Evolutionary conservation across 2,329 filamentous ascomycete genomes (phyloP), one percentile per base, ranked within the genome.

Genomic region (Aspergillus ruber): DNA sequence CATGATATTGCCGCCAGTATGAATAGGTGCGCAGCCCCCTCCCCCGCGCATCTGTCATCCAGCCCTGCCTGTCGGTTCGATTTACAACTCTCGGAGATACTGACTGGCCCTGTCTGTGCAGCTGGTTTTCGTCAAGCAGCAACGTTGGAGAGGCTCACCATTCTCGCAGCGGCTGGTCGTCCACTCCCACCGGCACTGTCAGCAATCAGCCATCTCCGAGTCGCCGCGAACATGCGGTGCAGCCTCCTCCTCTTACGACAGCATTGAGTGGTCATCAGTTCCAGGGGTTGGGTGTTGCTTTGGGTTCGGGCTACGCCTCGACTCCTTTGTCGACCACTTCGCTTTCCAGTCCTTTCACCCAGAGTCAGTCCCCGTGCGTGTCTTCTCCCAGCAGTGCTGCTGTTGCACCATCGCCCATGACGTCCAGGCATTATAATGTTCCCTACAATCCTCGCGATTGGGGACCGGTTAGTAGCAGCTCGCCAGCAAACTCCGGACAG

Each of bases 381-480:
- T 50, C 62, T 32, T 67, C 71, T 18, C 67, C 71, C 4, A 60
- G 58, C 6, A 63, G 63, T 23, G 58, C 62, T 47, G 61, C 65
- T 9, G 60, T 65, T 45, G 68, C 63, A 17, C 58, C 64, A 9
- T 68, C 71, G 46, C 68, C 72, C 21, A 71, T 74, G 70, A 61
- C 68, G n/a, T 63, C 65, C 41, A 68, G 73, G 52, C 63, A 69
- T 41, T 74, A 73, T 52, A 73, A 60, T 56, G 64, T 69, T 20
- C 66, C 70, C 7, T 76, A 76, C 51, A 74, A 76, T 53, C 74
- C 74, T 32, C 71, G 72, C 50, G 70, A 75, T 62, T 76, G 74
- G 74, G 71, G 67, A 1, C 67, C 69, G 17, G 65, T 71, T 39
- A 62, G 63, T 15, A 59, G 25, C 25, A 29, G 59, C 47, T 50